Percentiles rank a stretch among this genome's conserved stretches.
Conservation (phyloP, 202 grass and related monocot genomes). For the Saccharum hybrid region DNA sequence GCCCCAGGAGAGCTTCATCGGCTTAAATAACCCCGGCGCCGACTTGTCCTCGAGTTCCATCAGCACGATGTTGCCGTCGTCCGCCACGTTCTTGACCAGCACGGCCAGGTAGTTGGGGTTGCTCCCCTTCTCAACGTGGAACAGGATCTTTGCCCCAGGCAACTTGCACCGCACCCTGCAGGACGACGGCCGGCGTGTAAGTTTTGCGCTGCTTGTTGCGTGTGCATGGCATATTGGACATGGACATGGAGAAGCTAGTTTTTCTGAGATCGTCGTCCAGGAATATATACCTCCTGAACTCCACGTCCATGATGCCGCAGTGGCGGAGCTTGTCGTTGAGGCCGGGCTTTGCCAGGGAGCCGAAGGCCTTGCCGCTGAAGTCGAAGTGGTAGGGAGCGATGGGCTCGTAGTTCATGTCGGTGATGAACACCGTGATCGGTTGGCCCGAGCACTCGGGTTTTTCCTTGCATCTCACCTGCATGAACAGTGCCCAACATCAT, state of each 20-base stretch:
- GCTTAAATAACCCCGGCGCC: conserved; percentile 49
- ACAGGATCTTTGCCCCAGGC: conserved; percentile 56
- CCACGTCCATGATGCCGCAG: conserved; percentile 62
- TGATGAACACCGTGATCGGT: conserved; percentile 61
- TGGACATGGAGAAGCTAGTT: too few species aligned
- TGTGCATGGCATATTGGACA: too few species aligned
- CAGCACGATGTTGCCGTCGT: conserved; percentile 65
- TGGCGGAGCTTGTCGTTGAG: conserved; percentile 53
- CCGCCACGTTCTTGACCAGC: conserved; percentile 62
- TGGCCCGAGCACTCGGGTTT: conserved; percentile 57
- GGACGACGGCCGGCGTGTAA: too few species aligned
- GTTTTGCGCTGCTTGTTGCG: too few species aligned
- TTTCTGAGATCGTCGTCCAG: background rate
- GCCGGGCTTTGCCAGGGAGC: conserved; percentile 53
- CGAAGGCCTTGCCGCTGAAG: conserved; percentile 77
- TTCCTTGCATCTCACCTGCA: conserved; percentile 64
- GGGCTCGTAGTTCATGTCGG: conserved; percentile 75
- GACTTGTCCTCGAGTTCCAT: conserved; percentile 60
- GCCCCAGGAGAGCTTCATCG: conserved; percentile 72
- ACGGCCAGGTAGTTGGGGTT: conserved; percentile 75
- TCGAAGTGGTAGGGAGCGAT: conserved; percentile 77
- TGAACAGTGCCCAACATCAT: too few species aligned
- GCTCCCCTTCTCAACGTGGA: conserved; percentile 63
- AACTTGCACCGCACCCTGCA: conserved; percentile 73
- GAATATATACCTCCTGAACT: conserved; percentile 57